A percentile compares a stretch with the other conserved stretches of the same genome.
Conservation (phyloP, 2,329 filamentous ascomycete species). For the Ambrosiella cleistominuta region DNA sequence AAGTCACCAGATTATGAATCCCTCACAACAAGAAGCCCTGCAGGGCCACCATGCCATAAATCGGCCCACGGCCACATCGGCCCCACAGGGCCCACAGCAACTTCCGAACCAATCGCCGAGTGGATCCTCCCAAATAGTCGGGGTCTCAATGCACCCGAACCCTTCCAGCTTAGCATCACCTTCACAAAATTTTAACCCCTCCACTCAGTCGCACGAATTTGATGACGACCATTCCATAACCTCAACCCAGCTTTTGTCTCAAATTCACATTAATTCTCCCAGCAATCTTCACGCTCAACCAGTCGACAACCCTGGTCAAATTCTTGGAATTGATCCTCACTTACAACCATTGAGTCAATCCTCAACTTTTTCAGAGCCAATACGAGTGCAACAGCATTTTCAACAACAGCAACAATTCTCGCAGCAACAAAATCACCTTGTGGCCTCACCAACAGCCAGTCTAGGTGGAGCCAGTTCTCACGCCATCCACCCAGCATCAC, state of each 20-base stretch:
- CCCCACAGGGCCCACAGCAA: constrained; percentile 3
- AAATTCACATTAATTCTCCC: constrained; percentile 8
- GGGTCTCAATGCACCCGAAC: neutral
- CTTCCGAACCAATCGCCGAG: constrained; percentile 4
- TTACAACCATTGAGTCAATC: neutral
- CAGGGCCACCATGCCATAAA: constrained; percentile 12
- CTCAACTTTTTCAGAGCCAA: neutral
- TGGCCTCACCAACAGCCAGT: constrained; percentile 5
- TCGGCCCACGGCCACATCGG: constrained; percentile 11
- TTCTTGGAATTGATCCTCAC: neutral
- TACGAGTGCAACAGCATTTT: neutral
- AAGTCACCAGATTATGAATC: constrained; percentile 11
- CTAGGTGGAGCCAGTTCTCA: constrained; percentile 9
- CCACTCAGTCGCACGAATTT: neutral
- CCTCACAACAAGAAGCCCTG: constrained; percentile 6
- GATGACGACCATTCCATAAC: neutral
- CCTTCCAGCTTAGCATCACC: neutral
- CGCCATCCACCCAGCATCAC: constrained; percentile 9
- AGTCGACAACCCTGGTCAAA: neutral
- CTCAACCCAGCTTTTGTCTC: constrained; percentile 2
- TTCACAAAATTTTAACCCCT: neutral
- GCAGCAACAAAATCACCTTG: constrained; percentile 1
- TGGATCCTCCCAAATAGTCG: neutral
- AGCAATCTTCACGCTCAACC: constrained; percentile 4
- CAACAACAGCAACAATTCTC: constrained; percentile 1